Percentiles rank a stretch among this genome's conserved stretches.
These are phyloP conservation scores for Tilletiaria anomala DNA, from an alignment of 1,284 basidiomycete genomes.

Conservation along the genomic window DNA sequence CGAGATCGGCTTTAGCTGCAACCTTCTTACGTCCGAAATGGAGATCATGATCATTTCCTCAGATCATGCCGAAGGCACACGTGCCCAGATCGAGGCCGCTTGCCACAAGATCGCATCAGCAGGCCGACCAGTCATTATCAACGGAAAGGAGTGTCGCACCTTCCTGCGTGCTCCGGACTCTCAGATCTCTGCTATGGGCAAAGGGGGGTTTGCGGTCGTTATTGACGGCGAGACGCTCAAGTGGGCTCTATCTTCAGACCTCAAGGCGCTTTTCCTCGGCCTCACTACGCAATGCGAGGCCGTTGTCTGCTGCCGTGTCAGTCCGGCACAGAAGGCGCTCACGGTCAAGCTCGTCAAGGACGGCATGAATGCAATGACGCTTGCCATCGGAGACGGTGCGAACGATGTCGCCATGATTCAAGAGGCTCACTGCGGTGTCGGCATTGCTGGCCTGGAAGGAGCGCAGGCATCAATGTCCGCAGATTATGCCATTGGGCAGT, in stretches of 20 bases:
- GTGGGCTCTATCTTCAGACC: conserved; percentile 59
- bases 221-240: conserved; percentile 88
- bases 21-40: conserved; percentile 32
- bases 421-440: conserved; percentile 90
- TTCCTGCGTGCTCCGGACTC: too few relatives aligned
- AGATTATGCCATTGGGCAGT: conserved; percentile 95
- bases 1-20: conserved; percentile 55
- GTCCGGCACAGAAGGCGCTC: conserved; percentile 86
- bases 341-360: conserved; percentile 92
- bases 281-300: conserved; percentile 91
- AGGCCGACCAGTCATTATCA: conserved; percentile 47
- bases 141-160: too few relatives aligned
- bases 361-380: conserved; percentile 83
- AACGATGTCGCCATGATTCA: conserved; percentile 97
- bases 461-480: conserved; percentile 98
- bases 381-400: conserved; percentile 91
- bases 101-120: conserved; percentile 84
- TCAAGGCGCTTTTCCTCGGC: conserved; percentile 75
- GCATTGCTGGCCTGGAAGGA: conserved; percentile 82
- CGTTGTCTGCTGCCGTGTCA: conserved; percentile 91
- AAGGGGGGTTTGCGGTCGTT: conserved; percentile 83
- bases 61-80: conserved; percentile 59
- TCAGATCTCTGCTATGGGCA: too few relatives aligned
- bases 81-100: conserved; percentile 76
- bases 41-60: conserved; percentile 93